phyloP scores from a whole-genome alignment of 1,139 yeast species.

The Eremothecium sinecaudum region DNA sequence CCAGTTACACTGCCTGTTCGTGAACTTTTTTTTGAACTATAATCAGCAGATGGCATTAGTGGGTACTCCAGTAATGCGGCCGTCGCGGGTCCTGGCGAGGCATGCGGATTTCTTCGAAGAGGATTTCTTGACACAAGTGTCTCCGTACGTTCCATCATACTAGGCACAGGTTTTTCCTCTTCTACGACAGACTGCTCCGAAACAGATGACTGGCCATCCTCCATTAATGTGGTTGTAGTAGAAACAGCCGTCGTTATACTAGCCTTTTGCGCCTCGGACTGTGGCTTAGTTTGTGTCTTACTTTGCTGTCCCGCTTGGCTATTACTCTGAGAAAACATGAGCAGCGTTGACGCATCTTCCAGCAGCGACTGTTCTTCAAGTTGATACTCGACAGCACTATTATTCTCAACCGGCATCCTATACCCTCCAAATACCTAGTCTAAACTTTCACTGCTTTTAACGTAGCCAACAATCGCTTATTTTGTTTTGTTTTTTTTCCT shows the following conservation, averaged over 20 bases:
- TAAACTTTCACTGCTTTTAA: no score
- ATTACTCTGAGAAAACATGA: slow-evolving; percentile 49
- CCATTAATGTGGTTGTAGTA: background rate
- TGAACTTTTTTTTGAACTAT: slow-evolving; percentile 1
- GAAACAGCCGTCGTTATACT: background rate
- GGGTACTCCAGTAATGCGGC: slow-evolving; percentile 14
- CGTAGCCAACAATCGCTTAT: no score
- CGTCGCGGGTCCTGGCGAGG: slow-evolving; percentile 26
- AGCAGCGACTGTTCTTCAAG: slow-evolving; percentile 29
- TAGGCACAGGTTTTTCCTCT: background rate
- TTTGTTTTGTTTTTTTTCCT: no score
- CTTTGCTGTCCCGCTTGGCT: slow-evolving; percentile 1
- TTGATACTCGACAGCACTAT: slow-evolving; percentile 1
- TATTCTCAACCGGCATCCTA: background rate
- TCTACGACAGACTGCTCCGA: no score
- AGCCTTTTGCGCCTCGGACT: background rate
- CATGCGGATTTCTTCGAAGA: slow-evolving; percentile 13
- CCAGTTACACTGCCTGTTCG: slow-evolving; percentile 3
- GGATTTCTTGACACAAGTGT: background rate
- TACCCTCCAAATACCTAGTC: no score
- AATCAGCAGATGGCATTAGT: slow-evolving; percentile 2
- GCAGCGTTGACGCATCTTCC: slow-evolving; percentile 56
- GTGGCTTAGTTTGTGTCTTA: slow-evolving; percentile 1
- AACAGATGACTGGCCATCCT: background rate
- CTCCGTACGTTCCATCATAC: background rate